phyloP scores from a whole-genome alignment of 768 basidiomycete genomes.

The Galerina marginata region DNA sequence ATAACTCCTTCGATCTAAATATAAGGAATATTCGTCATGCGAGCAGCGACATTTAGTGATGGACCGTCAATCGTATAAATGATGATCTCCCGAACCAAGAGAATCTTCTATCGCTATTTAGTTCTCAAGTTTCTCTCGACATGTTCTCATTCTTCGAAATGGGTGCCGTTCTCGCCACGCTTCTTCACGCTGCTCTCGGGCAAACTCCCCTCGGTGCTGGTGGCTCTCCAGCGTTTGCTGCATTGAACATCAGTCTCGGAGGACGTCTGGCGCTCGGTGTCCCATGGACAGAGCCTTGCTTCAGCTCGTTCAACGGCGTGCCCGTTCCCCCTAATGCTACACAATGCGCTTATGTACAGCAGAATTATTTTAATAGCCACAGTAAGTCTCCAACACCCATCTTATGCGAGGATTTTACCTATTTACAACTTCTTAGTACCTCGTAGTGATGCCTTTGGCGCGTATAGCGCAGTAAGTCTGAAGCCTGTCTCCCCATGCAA shows the following conservation, averaged over 20 bases:
- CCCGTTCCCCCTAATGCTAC: conserved; percentile 1
- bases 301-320: conserved; percentile 8
- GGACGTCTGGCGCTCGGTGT: conserved; percentile 17
- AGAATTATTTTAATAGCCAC: conserved; percentile 21
- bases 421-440: background rate
- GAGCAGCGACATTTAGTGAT: background rate
- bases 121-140: background rate
- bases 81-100: background rate
- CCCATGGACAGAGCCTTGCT: conserved; percentile 21
- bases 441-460: conserved; percentile 16
- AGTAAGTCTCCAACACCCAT: conserved; percentile 6
- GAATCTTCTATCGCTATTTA: conserved; percentile 1
- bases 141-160: conserved; percentile 5
- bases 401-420: background rate
- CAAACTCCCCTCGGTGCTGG: conserved; percentile 5
- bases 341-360: conserved; percentile 17
- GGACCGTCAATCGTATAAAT: conserved; percentile 8
- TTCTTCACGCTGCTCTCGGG: background rate
- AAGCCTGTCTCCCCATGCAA: background rate
- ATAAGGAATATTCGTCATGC: conserved; percentile 1
- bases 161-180: conserved; percentile 5
- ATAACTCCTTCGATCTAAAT: conserved; percentile 7
- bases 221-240: conserved; percentile 5
- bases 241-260: conserved; percentile 15
- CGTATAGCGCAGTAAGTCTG: conserved; percentile 13